Percentiles rank a stretch among this genome's conserved stretches.
Evolutionary conservation across 2,329 filamentous ascomycete genomes (phyloP).

Genomic region (Aspergillus fijiensis): DNA sequence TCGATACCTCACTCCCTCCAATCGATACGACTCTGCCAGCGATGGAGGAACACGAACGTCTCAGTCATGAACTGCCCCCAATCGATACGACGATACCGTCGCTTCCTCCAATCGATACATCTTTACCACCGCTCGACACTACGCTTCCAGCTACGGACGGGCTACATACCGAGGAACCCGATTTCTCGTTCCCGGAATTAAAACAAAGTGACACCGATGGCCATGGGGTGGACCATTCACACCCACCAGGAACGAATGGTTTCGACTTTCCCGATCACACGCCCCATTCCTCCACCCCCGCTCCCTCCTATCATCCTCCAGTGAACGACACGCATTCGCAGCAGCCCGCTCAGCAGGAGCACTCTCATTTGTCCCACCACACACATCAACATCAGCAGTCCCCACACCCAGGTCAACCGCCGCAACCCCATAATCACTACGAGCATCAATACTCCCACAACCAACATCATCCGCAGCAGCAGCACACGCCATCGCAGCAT

Average conservation of each 20-base stretch:
- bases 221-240: slow-evolving; percentile 4
- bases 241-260: slow-evolving; percentile 15
- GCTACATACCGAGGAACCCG: slow-evolving; percentile 9
- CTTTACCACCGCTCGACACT: slow-evolving; percentile 30
- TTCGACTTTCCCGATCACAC: slow-evolving; percentile 24
- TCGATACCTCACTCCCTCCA: slow-evolving; percentile 28
- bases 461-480: slow-evolving; percentile 16
- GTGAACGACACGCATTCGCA: slow-evolving; percentile 39
- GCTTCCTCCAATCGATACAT: slow-evolving; percentile 25
- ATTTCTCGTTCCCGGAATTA: slow-evolving; percentile 18
- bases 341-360: slow-evolving; percentile 30
- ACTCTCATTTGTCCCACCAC: slow-evolving; percentile 12
- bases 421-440: slow-evolving; percentile 14
- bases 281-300: slow-evolving; percentile 36
- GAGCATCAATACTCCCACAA: slow-evolving; percentile 15
- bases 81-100: slow-evolving; percentile 34
- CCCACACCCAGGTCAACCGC: slow-evolving; percentile 7
- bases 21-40: slow-evolving; percentile 27
- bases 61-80: slow-evolving; percentile 31
- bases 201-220: slow-evolving; percentile 15
- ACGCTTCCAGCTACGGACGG: slow-evolving; percentile 25
- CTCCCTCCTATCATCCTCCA: slow-evolving; percentile 46
- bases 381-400: slow-evolving; percentile 22
- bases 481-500: slow-evolving; percentile 32
- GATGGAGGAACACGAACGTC: slow-evolving; percentile 28